Base-by-base conservation (phyloP, 2,329 filamentous ascomycete species). In the Aureobasidium melanogenum region DNA sequence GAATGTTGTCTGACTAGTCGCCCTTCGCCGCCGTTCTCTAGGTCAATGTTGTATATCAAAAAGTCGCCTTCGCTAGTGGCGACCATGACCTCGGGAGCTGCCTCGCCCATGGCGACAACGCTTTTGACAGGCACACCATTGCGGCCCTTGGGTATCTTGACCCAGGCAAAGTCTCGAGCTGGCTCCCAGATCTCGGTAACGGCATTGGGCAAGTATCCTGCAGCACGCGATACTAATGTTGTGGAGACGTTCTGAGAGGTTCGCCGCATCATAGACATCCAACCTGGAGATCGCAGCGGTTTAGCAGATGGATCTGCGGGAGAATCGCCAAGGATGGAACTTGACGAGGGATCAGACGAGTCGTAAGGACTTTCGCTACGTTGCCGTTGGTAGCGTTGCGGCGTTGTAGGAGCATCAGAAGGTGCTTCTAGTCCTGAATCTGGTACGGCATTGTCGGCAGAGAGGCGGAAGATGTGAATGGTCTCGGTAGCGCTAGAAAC, bases 171-270 rank as follows among this genome's bases (percentile, higher is more conserved):
- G 74, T 99, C 94, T 60, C 94, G 84, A 63, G 88, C 80, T 0
- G 94, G 94, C 69, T 99, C 94, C 92, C 92, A 97, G 82, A 97
- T 97, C 75, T 97, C 93, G 1, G 93, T 93, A 5, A 99, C 91
- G 1, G 92, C 93, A 69, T 89, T 89, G 0, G 94, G 94, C 1
- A 99, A 79, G 72, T 99, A 99, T 0, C 90, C 91, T 5, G 92
- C 92, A 34, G 97, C 88, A 8, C 91, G 91, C 5, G 90, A 89
- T 19, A 90, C 93, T 63, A 99, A 88, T 26, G 88, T 89, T 64
- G 89, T 91, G 41, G 91, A 89, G 73, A 97, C 93, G 62, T 93
- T 89, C 71, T 97, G 92, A 5, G 93, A 97, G 5, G 94, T 97
- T 28, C 93, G 86, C n/a, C 94, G 85, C 34, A 99, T 82, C 76